A percentile compares a stretch with the other conserved stretches of the same genome.
These are phyloP conservation scores for Saprolegnia diclina DNA, from an alignment of 352 stramenopile genomes.

Conservation along the genomic window DNA sequence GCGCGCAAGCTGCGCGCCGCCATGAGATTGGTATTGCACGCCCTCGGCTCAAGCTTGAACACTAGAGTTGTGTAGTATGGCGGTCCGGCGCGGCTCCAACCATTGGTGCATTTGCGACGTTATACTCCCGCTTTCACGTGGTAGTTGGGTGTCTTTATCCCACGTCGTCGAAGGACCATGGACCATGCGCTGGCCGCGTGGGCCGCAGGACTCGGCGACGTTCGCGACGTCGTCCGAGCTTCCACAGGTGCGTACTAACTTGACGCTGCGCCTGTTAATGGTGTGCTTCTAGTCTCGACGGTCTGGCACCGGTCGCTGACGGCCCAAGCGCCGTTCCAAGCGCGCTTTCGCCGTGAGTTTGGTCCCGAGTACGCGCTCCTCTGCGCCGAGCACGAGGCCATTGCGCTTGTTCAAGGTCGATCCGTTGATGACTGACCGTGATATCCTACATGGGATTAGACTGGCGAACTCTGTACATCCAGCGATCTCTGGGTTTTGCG, in stretches of 20 bases:
- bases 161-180: neutral
- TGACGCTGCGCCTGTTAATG: neutral
- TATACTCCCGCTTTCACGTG: too few species aligned
- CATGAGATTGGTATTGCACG: too few species aligned
- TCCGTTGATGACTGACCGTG: neutral
- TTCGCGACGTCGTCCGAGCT: slow-evolving; percentile 6
- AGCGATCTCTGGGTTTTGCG: slow-evolving; percentile 1
- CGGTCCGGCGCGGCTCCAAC: too few species aligned
- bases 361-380: slow-evolving; percentile 3
- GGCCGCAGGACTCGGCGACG: neutral
- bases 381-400: neutral
- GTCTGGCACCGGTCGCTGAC: neutral
- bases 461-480: slow-evolving; percentile 15
- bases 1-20: too few species aligned
- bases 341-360: slow-evolving; percentile 13
- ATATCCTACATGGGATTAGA: neutral
- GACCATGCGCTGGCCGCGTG: slow-evolving; percentile 20
- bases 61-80: too few species aligned
- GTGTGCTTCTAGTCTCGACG: neutral
- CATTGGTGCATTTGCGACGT: too few species aligned
- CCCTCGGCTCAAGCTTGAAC: too few species aligned
- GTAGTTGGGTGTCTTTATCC: neutral
- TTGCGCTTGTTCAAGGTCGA: slow-evolving; percentile 8
- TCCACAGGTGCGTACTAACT: neutral
- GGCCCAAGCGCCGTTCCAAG: neutral